Base-by-base conservation (phyloP, 768 basidiomycete species). In the Boletus rufocinnamomeus region DNA sequence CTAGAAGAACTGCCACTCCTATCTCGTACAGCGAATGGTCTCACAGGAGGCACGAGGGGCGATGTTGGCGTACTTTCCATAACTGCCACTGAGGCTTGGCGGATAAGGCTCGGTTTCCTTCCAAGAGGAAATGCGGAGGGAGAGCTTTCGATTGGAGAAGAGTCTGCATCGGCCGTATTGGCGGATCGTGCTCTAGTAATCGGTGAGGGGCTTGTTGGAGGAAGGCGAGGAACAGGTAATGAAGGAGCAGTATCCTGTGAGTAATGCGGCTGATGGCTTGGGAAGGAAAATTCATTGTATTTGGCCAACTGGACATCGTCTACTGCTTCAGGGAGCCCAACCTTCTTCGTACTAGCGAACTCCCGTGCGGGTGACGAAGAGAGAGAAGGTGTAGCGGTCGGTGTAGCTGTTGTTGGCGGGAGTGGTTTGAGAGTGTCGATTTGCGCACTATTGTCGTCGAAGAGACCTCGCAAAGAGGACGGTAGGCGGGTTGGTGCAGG, bases 401-500 rank as follows among this genome's bases (percentile, higher is more conserved):
- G 70, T 16, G 69, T 69, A 55, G 61, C 68, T 45, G 63, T 63
- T 17, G 61, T 58, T 41, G 67, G 61, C n/a, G 69, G 64, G 51
- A 63, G 60, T 57, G 80, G 75, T 27, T 79, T 81, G 62, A 80
- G 74, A 2, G 77, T 69, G 43, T 82, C 81, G 8, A 74, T 67
- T 30, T 68, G 69, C 8, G 71, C 23, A n/a, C 70, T 65, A 11
- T 80, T 82, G 46, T 85, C 82, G 56, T 90, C 89, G 70, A 97
- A 97, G 11, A 97, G 77, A 38, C 80, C 77, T 0, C 93, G 88
- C 3, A 95, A 77, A 1, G 91, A 94, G 2, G 86, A 84, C 2
- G 94, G 93, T 13, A 94, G 67, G 48, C 80, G 78, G 17, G 80
- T 78, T n/a, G 78, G 63, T 41, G 74, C 66, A 2, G 83, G 80